Evolutionary conservation across 805 yeast genomes (phyloP), one percentile per base, ranked within the genome.

Genomic region (Yarrowia porcina): DNA sequence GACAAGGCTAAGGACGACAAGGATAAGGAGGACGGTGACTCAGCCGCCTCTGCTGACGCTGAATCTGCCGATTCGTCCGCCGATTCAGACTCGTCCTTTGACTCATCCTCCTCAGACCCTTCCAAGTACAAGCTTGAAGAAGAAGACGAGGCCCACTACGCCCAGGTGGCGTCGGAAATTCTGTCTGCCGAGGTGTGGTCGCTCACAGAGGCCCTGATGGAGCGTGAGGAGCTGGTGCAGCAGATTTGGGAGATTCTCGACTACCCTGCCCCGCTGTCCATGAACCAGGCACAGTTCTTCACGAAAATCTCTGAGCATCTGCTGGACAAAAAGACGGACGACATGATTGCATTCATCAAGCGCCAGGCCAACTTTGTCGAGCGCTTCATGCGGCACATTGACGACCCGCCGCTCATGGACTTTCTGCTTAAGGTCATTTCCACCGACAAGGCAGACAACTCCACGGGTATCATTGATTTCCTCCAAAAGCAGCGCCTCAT

Each of bases 141-240:
- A 63, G 73, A 72, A 62, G 62, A 64, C 45, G 56, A 65, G 64
- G 64, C 49, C 65, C 64, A 36, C 66, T 65, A 32, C 57, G 74
- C 90, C 1, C 86, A 85, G 63, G 80, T 87, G 68, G 91, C 97
- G 6, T 90, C 97, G 1, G 98, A 94, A 72, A 87, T 94, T 44
- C 78, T 94, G 52, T 84, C 93, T 41, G 90, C 94, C 4, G 98
- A 93, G 71, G 92, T 91, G 9, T 93, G 97, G 97, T 88, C 96
- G 2, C 79, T 94, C 38, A 88, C 97, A 1, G 96, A 92, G 68
- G 86, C 96, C 0, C 86, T 94, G 63, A 86, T 93, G 86, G 92
- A 89, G 67, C 83, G 85, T 65, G 77, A 82, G 4, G 81, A 79
- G 20, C 78, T 89, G 38, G 75, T 94, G 69, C 82, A 83, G 61